Conservation (phyloP, 1,284 basidiomycete species). For the Moesziomyces aphidis region DNA sequence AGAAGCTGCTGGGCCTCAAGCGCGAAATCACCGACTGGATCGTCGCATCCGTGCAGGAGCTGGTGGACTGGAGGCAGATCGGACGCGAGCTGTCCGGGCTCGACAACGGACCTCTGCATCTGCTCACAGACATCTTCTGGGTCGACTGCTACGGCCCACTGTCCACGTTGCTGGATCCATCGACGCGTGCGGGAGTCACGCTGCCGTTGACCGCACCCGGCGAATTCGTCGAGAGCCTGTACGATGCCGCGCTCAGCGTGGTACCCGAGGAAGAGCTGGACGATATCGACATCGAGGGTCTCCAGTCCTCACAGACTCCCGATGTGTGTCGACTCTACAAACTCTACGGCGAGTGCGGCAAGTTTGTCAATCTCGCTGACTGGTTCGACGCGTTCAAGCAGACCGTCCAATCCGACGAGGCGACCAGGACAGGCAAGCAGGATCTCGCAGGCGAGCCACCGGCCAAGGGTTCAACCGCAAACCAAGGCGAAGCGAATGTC, state of each 20-base stretch:
- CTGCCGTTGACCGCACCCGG: conserved; percentile 27
- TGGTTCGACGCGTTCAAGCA: conserved; percentile 64
- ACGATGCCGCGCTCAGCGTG: conserved; percentile 40
- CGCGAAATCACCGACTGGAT: conserved; percentile 50
- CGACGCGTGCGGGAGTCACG: conserved; percentile 23
- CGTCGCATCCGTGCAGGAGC: conserved; percentile 18
- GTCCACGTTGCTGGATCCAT: conserved; percentile 33
- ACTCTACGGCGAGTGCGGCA: conserved; percentile 58
- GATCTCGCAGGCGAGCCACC: conserved; percentile 1
- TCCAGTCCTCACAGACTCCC: conserved; percentile 25
- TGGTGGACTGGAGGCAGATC: conserved; percentile 32
- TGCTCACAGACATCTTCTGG: conserved; percentile 35
- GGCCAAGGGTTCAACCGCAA: background rate
- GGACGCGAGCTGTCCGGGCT: conserved; percentile 3
- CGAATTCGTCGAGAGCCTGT: conserved; percentile 36
- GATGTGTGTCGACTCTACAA: conserved; percentile 57
- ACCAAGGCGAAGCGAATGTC: background rate
- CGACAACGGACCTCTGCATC: conserved; percentile 7
- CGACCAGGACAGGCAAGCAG: conserved; percentile 1
- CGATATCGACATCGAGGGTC: conserved; percentile 12
- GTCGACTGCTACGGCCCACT: conserved; percentile 36
- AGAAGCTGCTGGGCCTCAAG: conserved; percentile 45
- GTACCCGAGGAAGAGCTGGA: conserved; percentile 26
- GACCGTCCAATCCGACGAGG: conserved; percentile 33
- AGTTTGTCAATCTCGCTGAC: conserved; percentile 63